A percentile compares a stretch with the other conserved stretches of the same genome.
Evolutionary conservation across 148 eudicot genomes (phyloP).

Genomic region (Arbutus unedo): DNA sequence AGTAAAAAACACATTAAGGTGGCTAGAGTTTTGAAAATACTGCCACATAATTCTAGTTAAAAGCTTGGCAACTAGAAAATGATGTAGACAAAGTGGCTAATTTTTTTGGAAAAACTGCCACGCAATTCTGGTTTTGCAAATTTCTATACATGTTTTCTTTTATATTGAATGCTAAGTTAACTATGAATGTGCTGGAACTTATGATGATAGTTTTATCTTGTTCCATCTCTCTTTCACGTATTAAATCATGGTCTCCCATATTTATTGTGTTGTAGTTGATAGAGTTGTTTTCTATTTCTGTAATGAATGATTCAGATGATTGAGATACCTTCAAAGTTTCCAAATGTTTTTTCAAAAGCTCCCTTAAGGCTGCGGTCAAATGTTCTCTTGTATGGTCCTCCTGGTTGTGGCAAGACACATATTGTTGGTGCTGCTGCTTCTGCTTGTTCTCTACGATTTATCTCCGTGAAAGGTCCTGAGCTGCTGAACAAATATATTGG

Average conservation of each 20-base stretch:
- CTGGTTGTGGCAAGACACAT: slow-evolving; percentile 99
- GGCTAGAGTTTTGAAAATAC: background rate
- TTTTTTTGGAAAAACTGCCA: no score
- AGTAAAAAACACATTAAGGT: no score
- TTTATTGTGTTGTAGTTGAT: background rate
- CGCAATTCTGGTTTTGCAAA: no score
- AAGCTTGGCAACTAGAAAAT: no score
- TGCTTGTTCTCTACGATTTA: slow-evolving; percentile 88
- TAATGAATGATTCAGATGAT: slow-evolving; percentile 57
- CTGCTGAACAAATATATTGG: slow-evolving; percentile 95
- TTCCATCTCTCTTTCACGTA: background rate
- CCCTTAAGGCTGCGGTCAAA: slow-evolving; percentile 88
- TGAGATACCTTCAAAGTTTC: slow-evolving; percentile 90
- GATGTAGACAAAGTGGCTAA: no score
- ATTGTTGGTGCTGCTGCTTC: slow-evolving; percentile 98
- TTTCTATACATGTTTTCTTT: background rate
- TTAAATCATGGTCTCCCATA: background rate
- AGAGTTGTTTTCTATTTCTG: background rate
- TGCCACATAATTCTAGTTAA: background rate
- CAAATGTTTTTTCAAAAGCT: slow-evolving; percentile 72
- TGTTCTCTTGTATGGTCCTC: slow-evolving; percentile 94
- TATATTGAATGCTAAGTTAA: background rate
- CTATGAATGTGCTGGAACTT: background rate
- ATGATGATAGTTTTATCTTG: background rate
- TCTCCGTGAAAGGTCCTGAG: slow-evolving; percentile 96